Evolutionary conservation across 2,329 filamentous ascomycete genomes (phyloP), one percentile per base, ranked within the genome.

Genomic region (Aspergillus eucalypticola): DNA sequence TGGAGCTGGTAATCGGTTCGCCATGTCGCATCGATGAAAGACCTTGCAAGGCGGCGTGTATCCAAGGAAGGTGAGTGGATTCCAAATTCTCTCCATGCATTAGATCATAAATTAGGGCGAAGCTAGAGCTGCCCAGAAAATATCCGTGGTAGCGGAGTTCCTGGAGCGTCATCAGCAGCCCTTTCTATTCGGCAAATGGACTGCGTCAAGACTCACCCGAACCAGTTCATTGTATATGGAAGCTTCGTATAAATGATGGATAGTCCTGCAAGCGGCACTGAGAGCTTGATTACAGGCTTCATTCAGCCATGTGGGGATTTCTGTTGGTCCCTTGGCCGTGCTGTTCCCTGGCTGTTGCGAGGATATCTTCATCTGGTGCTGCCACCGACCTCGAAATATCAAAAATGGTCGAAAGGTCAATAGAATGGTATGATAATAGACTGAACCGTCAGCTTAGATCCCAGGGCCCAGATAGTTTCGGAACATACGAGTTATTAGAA

Each of bases 321-420:
- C 68, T 3, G 64, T 66, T 4, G 67, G 63, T 19, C 64, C 65
- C 59, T 68, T 69, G 4, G 56, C 38, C 3, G 29, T 29, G 19
- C 41, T 56, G 5, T 19, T 42, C 13, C 21, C 49, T n/a, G 59
- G 25, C 2, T 61, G 58, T 2, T 60, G 64, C 5, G 62, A 52
- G 13, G 63, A 38, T 5, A 58, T 27, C 58, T 67, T 68, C 59
- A 60, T 66, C 35, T 78, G 74, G 8, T 74, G 70, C 52, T 72
- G 75, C 64, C 78, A 69, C 58, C 79, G 78, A 3, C 78, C 78
- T 17, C 78, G 72, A 21, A 81, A 73, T 8, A 81, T 78, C 25
- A 81, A 58, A 56, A 81, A 81, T 4, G 79, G 79, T 0, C 79
- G 73, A 55, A 80, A 81, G 0, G 77, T 80, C 6, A 81, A 60